Conservation (phyloP, 2,329 filamentous ascomycete species). For the Botrytis fabae region DNA sequence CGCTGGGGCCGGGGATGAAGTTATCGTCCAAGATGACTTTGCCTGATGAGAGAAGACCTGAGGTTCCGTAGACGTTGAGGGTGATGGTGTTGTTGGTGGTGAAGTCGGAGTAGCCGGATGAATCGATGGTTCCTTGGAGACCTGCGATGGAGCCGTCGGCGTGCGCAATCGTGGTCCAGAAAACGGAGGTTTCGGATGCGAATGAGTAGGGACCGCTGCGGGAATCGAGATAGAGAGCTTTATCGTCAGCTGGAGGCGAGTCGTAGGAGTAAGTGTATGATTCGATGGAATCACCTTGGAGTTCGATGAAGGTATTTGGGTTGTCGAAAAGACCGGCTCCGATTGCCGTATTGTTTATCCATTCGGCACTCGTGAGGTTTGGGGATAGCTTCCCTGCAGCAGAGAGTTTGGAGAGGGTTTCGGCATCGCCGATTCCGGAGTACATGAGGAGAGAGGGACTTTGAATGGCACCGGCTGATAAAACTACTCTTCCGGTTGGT, state of each 20-base stretch:
- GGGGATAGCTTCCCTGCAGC: constrained; percentile 42
- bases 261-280: constrained; percentile 52
- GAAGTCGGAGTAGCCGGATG: constrained; percentile 47
- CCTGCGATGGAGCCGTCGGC: constrained; percentile 46
- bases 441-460: constrained; percentile 54
- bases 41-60: constrained; percentile 52
- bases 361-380: constrained; percentile 40
- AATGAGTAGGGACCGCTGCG: constrained; percentile 55
- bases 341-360: constrained; percentile 52
- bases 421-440: constrained; percentile 49
- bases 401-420: constrained; percentile 39
- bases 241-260: constrained; percentile 46
- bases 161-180: constrained; percentile 52
- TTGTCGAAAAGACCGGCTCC: constrained; percentile 56
- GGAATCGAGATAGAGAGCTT: constrained; percentile 48
- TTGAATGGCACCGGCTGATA: constrained; percentile 53
- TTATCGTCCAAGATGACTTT: constrained; percentile 48
- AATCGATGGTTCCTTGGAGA: constrained; percentile 55
- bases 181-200: constrained; percentile 53
- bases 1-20: constrained; percentile 46
- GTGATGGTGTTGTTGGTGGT: constrained; percentile 51
- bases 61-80: constrained; percentile 58
- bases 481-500: constrained; percentile 43
- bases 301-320: constrained; percentile 55
- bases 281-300: constrained; percentile 46